Evolutionary conservation across 805 yeast genomes (phyloP).

Genomic region (Ogataea nitratoaversa): DNA sequence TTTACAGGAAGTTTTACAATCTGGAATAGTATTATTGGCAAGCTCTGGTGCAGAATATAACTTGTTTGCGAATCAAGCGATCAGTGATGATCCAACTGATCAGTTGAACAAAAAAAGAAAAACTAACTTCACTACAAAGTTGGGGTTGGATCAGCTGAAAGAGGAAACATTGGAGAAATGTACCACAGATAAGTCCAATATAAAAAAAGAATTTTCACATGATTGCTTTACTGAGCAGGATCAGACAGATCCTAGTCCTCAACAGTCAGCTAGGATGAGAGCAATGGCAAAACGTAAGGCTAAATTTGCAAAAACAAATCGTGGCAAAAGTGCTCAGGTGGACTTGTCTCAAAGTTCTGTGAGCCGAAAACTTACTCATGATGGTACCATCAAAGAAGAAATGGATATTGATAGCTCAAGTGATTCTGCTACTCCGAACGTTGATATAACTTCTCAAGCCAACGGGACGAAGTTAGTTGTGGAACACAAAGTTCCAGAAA

Average conservation of each 20-base stretch:
- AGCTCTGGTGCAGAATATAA: slow-evolving; percentile 47
- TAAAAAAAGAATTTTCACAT: too few relatives aligned
- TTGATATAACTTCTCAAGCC: slow-evolving; percentile 67
- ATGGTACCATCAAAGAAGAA: slow-evolving; percentile 30
- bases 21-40: slow-evolving; percentile 58
- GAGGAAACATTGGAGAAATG: too few relatives aligned
- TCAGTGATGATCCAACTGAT: slow-evolving; percentile 4
- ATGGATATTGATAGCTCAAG: slow-evolving; percentile 10
- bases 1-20: slow-evolving; percentile 42
- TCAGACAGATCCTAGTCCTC: slow-evolving; percentile 6
- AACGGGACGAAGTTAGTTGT: slow-evolving; percentile 81
- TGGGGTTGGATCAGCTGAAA: slow-evolving; percentile 22
- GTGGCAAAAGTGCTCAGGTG: slow-evolving; percentile 45
- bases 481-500: slow-evolving; percentile 65
- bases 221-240: too few relatives aligned
- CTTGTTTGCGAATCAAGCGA: slow-evolving; percentile 9
- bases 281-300: slow-evolving; percentile 95
- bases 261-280: slow-evolving; percentile 70
- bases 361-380: slow-evolving; percentile 47
- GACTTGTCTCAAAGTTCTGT: slow-evolving; percentile 72
- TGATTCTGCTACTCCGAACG: slow-evolving; percentile 25
- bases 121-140: slow-evolving; percentile 26
- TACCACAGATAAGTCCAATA: too few relatives aligned
- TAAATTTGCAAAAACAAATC: slow-evolving; percentile 56
- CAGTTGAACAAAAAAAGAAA: slow-evolving; percentile 20